Conservation (phyloP, 2,329 filamentous ascomycete species). For the Pseudogymnoascus sp. region DNA sequence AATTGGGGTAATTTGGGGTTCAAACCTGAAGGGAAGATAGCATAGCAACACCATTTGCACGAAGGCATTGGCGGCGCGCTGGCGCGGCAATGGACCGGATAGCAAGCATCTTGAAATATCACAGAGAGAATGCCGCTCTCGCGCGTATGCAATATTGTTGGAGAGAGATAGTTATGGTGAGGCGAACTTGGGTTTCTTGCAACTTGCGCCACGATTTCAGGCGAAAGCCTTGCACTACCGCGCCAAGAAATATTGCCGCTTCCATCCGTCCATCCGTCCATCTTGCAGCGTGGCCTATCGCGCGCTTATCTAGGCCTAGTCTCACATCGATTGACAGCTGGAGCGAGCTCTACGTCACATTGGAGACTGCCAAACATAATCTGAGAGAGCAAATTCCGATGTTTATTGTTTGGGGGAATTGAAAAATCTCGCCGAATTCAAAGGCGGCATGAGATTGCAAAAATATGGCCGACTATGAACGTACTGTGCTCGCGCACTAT, state of each 20-base stretch:
- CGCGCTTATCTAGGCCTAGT: conserved; percentile 2
- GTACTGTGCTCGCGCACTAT: conserved; percentile 80
- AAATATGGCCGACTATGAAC: conserved; percentile 60
- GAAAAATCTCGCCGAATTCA: background rate
- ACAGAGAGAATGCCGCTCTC: conserved; percentile 14
- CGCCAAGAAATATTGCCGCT: conserved; percentile 7
- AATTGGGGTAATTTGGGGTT: conserved; percentile 2
- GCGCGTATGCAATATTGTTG: conserved; percentile 5
- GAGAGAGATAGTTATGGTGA: background rate
- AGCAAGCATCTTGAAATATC: conserved; percentile 65
- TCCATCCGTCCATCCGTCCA: conserved; percentile 6
- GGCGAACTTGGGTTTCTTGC: conserved; percentile 2
- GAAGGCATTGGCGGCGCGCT: conserved; percentile 69
- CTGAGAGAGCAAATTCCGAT: background rate
- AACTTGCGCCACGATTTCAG: conserved; percentile 5
- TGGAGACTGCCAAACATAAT: background rate
- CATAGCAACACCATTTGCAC: conserved; percentile 43
- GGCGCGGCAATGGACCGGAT: conserved; percentile 69
- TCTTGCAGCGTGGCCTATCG: conserved; percentile 2
- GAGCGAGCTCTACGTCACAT: background rate
- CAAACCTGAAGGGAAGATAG: background rate
- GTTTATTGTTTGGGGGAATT: background rate
- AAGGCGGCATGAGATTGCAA: background rate
- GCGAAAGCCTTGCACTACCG: conserved; percentile 5
- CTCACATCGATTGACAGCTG: conserved; percentile 4